These are phyloP conservation scores for Xylariaceae sp. DNA, from an alignment of 2,329 filamentous ascomycete genomes.

Conservation along the genomic window DNA sequence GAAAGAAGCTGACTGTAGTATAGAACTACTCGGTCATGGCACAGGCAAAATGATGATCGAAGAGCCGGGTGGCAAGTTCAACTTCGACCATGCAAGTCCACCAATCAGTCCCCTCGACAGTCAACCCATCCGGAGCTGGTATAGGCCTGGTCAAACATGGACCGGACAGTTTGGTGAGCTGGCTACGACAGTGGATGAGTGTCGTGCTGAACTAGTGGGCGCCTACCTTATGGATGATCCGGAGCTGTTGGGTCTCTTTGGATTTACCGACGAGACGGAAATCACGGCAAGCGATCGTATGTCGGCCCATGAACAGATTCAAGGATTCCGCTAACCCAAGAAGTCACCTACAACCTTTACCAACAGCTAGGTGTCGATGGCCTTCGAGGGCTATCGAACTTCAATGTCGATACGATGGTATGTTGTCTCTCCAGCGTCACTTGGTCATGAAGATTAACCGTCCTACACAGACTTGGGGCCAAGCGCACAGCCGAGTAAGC, in stretches of 20 bases:
- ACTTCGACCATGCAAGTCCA: conserved; percentile 51
- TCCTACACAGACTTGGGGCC: conserved; percentile 32
- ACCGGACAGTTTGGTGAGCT: conserved; percentile 51
- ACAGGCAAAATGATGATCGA: conserved; percentile 56
- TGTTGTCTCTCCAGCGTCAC: conserved; percentile 5
- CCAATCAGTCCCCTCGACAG: conserved; percentile 49
- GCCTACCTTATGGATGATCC: conserved; percentile 35
- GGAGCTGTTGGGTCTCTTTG: conserved; percentile 36
- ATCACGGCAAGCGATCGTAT: conserved; percentile 31
- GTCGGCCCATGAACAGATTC: conserved; percentile 5
- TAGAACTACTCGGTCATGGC: conserved; percentile 55
- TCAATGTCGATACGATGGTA: conserved; percentile 26
- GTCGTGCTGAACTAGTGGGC: conserved; percentile 33
- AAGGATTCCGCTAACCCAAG: conserved; percentile 4
- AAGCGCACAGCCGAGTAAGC: conserved; percentile 31
- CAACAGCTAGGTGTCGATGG: conserved; percentile 34
- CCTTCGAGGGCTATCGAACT: conserved; percentile 30
- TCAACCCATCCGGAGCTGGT: conserved; percentile 48
- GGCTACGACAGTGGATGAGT: conserved; percentile 54
- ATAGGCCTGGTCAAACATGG: conserved; percentile 58
- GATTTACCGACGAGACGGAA: conserved; percentile 27
- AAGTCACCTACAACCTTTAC: conserved; percentile 34
- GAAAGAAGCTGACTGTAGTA: background rate
- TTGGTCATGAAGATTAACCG: conserved; percentile 1
- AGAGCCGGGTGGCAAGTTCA: conserved; percentile 43